These are phyloP conservation scores for Podospora comata DNA, from an alignment of 495 filamentous ascomycete genomes.

Conservation along the genomic window DNA sequence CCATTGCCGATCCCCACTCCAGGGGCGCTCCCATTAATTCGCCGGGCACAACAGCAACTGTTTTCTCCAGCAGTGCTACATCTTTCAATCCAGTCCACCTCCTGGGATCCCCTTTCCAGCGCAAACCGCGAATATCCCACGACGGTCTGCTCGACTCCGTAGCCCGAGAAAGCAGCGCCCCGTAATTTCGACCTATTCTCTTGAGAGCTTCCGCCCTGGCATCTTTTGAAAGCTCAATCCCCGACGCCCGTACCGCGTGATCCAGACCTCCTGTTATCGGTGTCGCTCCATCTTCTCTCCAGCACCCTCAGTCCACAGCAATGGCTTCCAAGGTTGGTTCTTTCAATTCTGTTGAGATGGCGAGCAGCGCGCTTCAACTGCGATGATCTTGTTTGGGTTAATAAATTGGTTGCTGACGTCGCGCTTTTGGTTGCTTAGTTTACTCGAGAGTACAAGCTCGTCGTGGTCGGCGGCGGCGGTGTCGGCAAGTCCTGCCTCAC, in stretches of 20 bases:
- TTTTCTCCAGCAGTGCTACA: conserved; percentile 10
- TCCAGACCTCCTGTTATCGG: not conserved
- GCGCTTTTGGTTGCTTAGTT: conserved; percentile 57
- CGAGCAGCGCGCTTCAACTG: not conserved
- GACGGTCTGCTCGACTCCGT: conserved; percentile 10
- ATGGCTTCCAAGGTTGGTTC: conserved; percentile 25
- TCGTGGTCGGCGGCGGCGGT: conserved; percentile 96
- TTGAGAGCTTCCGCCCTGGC: not conserved
- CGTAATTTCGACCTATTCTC: conserved; percentile 5
- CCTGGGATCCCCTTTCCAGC: conserved; percentile 16
- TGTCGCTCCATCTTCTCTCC: not conserved
- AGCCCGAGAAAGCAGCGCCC: conserved; percentile 13
- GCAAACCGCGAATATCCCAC: conserved; percentile 9
- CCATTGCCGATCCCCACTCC: conserved; percentile 20
- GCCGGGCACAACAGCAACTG: not conserved
- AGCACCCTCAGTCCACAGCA: conserved; percentile 12
- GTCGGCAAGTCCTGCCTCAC: conserved; percentile 99
- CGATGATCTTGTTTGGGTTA: not conserved
- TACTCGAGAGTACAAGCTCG: conserved; percentile 96
- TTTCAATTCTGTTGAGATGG: conserved; percentile 5
- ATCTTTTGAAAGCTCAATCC: conserved; percentile 9
- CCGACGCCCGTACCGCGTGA: conserved; percentile 13
- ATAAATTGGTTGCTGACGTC: conserved; percentile 15
- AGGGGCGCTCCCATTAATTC: conserved; percentile 11
- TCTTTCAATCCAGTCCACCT: not conserved